phyloP scores from a whole-genome alignment of 2,329 filamentous ascomycete genomes.

The Diaporthe humulicola region DNA sequence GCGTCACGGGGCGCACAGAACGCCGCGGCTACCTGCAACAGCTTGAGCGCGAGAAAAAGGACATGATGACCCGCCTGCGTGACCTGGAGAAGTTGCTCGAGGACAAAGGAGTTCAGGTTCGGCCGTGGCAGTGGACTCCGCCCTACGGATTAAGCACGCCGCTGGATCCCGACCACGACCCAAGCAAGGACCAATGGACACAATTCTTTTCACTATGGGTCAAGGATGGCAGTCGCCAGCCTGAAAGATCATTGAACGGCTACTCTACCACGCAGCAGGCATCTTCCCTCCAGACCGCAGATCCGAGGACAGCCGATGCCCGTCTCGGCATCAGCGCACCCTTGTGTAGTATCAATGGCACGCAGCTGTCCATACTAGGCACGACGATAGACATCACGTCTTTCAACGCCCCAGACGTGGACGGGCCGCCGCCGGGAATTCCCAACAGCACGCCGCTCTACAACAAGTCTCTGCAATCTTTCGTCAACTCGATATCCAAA shows the following conservation, averaged over 20 bases:
- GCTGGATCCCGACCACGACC: constrained; percentile 47
- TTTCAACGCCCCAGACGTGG: constrained; percentile 75
- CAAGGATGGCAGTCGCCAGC: constrained; percentile 51
- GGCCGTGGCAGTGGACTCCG: constrained; percentile 58
- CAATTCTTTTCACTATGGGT: constrained; percentile 53
- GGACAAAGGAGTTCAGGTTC: constrained; percentile 71
- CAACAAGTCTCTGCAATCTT: constrained; percentile 80
- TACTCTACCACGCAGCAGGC: constrained; percentile 9
- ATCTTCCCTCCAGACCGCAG: constrained; percentile 35
- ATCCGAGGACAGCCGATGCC: constrained; percentile 66
- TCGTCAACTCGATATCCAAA: constrained; percentile 75
- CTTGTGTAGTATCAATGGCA: constrained; percentile 81
- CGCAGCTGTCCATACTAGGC: constrained; percentile 81
- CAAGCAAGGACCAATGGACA: constrained; percentile 52
- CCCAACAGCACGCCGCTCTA: constrained; percentile 63
- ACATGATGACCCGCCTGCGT: constrained; percentile 75
- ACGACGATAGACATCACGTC: constrained; percentile 84
- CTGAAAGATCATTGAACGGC: constrained; percentile 39
- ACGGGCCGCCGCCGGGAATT: constrained; percentile 66
- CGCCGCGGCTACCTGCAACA: constrained; percentile 83
- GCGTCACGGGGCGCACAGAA: constrained; percentile 85
- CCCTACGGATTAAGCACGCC: constrained; percentile 47
- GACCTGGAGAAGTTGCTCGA: constrained; percentile 77
- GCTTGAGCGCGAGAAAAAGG: constrained; percentile 79
- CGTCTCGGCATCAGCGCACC: constrained; percentile 76